A percentile compares a stretch with the other conserved stretches of the same genome.
phyloP scores from a whole-genome alignment of 768 basidiomycete species.

The Rhodotorula babjevae region DNA sequence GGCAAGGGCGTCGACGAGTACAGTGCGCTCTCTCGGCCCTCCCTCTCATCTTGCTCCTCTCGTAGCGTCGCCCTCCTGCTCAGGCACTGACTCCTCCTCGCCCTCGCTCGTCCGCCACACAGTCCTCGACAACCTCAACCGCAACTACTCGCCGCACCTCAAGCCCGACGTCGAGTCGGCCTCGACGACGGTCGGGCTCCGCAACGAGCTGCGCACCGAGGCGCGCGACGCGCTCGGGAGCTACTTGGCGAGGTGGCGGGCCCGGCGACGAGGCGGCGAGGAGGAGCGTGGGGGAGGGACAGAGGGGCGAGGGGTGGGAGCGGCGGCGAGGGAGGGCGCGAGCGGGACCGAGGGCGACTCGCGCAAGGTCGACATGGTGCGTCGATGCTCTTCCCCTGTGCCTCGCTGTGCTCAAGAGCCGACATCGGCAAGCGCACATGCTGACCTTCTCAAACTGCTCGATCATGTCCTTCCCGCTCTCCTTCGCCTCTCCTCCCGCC shows the following conservation, averaged over 20 bases:
- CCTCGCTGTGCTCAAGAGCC: neutral
- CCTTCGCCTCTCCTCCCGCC: neutral
- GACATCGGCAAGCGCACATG: neutral
- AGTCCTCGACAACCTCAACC: conserved; percentile 39
- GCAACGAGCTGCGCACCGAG: conserved; percentile 2
- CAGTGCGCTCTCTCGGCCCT: conserved; percentile 15
- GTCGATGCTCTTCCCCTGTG: neutral
- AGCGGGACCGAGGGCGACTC: conserved; percentile 14
- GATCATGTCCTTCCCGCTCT: too few relatives aligned
- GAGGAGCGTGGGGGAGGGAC: too few relatives aligned
- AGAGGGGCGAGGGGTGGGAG: too few relatives aligned
- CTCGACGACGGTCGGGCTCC: conserved; percentile 23
- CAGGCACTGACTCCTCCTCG: too few relatives aligned
- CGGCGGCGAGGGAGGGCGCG: too few relatives aligned
- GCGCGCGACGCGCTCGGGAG: conserved; percentile 18
- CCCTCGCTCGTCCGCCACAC: neutral
- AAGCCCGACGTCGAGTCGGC: conserved; percentile 35
- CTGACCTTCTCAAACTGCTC: neutral
- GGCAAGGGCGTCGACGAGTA: conserved; percentile 27
- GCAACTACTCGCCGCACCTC: conserved; percentile 42
- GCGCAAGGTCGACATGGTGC: conserved; percentile 38
- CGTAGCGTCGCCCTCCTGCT: too few relatives aligned
- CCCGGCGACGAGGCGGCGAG: conserved; percentile 8
- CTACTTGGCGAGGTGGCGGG: conserved; percentile 37
- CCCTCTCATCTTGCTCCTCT: too few relatives aligned